Evolutionary conservation across 352 stramenopile genomes (phyloP).

Genomic region (Pythium scleroteichum): DNA sequence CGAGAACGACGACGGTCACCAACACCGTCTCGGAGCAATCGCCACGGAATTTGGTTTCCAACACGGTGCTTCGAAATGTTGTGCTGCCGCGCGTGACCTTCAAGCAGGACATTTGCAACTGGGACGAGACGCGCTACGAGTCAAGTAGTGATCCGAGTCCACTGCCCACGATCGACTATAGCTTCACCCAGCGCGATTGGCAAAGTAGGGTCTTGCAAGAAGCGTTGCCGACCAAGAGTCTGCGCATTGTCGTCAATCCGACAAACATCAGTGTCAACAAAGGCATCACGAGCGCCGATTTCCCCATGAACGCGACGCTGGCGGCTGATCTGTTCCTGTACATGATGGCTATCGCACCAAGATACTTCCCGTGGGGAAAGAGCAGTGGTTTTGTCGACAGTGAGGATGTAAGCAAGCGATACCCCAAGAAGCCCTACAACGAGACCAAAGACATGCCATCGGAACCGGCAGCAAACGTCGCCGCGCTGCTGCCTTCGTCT

Average conservation of each 20-base stretch:
- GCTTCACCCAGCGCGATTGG: slow-evolving; percentile 17
- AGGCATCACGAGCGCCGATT: background rate
- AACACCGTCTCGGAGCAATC: background rate
- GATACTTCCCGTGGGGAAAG: slow-evolving; percentile 4
- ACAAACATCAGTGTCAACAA: slow-evolving; percentile 2
- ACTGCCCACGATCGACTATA: background rate
- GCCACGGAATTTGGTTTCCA: background rate
- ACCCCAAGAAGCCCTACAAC: background rate
- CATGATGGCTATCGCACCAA: background rate
- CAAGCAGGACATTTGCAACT: slow-evolving; percentile 1
- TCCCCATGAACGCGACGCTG: slow-evolving; percentile 23
- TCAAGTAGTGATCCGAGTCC: no score
- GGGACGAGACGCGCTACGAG: background rate
- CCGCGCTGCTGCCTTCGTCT: background rate
- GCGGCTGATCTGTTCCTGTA: slow-evolving; percentile 14
- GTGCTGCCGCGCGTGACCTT: background rate
- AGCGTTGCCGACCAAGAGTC: background rate
- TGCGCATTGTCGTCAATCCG: slow-evolving; percentile 15
- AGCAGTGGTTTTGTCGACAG: background rate
- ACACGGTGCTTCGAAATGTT: no score
- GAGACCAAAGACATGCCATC: background rate
- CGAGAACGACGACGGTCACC: background rate
- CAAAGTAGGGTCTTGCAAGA: slow-evolving; percentile 8
- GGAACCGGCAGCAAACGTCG: background rate
- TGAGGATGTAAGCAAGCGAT: background rate